A percentile compares a stretch with the other conserved stretches of the same genome.
phyloP scores from a whole-genome alignment of 2,329 filamentous ascomycete species.

The Metarhizium guizhouense region DNA sequence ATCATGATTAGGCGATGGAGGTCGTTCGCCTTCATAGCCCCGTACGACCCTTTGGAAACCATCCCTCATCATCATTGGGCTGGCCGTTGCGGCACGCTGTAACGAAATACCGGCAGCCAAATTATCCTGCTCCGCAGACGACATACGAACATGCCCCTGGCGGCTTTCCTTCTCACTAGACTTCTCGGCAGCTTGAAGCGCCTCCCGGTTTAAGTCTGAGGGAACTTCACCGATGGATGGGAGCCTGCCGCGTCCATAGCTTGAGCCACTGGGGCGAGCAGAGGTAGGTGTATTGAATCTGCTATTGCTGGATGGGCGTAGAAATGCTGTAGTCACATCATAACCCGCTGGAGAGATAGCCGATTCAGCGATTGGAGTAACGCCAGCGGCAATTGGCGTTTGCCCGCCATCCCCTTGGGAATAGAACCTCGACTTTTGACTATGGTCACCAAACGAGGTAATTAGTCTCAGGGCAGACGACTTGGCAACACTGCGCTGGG shows the following conservation, averaged over 20 bases:
- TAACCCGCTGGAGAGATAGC: conserved; percentile 54
- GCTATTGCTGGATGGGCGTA: conserved; percentile 58
- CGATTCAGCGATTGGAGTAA: conserved; percentile 80
- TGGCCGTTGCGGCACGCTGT: conserved; percentile 58
- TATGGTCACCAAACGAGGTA: conserved; percentile 68
- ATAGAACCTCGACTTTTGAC: conserved; percentile 56
- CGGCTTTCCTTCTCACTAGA: conserved; percentile 18
- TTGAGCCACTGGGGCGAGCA: conserved; percentile 47
- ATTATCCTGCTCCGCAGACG: conserved; percentile 33
- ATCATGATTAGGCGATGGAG: conserved; percentile 56
- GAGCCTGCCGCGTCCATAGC: conserved; percentile 55
- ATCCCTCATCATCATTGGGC: conserved; percentile 54
- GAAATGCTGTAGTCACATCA: conserved; percentile 57
- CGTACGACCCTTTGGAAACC: conserved; percentile 26
- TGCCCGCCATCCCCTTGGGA: conserved; percentile 44
- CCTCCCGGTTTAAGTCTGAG: conserved; percentile 21
- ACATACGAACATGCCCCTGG: conserved; percentile 25
- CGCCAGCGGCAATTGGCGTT: conserved; percentile 74
- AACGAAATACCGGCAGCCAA: conserved; percentile 37
- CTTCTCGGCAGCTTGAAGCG: conserved; percentile 17
- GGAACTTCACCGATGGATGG: conserved; percentile 64
- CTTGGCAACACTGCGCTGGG: conserved; percentile 61
- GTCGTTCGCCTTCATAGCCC: conserved; percentile 27
- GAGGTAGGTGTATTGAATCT: conserved; percentile 62
- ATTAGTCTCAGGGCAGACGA: conserved; percentile 83